Percentiles rank a stretch among this genome's conserved stretches.
Conservation (phyloP, 192 early-diverging fungal species). For the Podila verticillata region DNA sequence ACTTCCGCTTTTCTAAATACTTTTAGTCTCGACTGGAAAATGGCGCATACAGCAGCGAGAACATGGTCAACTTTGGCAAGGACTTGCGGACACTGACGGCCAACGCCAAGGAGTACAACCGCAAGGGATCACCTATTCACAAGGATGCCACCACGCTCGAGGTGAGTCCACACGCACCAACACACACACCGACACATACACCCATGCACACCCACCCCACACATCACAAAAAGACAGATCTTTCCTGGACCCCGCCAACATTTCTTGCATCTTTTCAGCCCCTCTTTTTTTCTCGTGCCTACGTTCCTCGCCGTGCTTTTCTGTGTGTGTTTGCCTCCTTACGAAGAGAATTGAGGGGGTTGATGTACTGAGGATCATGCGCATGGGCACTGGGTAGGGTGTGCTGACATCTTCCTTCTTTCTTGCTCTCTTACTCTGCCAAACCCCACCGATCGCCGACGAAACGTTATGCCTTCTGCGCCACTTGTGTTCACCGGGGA, state of each 20-base stretch:
- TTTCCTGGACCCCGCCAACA: background rate
- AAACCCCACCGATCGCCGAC: no score
- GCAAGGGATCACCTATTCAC: constrained; percentile 51
- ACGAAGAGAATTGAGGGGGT: no score
- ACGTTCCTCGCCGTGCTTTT: background rate
- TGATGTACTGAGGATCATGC: no score
- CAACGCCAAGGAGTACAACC: constrained; percentile 51
- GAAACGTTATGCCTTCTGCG: no score
- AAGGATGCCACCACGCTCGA: constrained; percentile 46
- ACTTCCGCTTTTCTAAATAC: background rate
- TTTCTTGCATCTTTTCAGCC: background rate
- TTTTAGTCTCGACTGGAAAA: constrained; percentile 26
- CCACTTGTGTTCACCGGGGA: no score
- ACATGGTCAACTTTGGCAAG: constrained; percentile 22
- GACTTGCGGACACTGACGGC: constrained; percentile 40
- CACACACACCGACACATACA: background rate
- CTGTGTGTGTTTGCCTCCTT: no score
- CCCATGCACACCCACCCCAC: background rate
- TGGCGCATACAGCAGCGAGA: constrained; percentile 32
- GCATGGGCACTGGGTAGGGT: no score
- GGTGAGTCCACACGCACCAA: constrained; percentile 9
- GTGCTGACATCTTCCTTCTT: no score
- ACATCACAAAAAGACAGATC: background rate
- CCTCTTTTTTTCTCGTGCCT: background rate
- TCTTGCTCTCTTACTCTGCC: no score